A percentile compares a stretch with the other conserved stretches of the same genome.
These are phyloP conservation scores for Sporormia fimetaria DNA, from an alignment of 495 filamentous ascomycete species.

Conservation along the genomic window DNA sequence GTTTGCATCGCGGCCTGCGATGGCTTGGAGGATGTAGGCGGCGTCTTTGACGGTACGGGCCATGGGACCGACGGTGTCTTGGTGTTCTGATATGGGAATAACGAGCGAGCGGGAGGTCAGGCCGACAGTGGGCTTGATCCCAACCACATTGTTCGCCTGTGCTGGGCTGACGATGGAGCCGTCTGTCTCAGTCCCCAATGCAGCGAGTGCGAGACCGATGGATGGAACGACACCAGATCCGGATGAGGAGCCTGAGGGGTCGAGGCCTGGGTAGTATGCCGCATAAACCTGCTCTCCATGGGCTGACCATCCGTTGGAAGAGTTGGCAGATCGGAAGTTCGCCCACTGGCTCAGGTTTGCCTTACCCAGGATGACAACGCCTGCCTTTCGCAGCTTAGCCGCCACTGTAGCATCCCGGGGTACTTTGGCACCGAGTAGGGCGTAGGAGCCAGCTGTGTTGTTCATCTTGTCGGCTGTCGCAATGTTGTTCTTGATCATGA, in stretches of 20 bases:
- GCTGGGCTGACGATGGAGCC: slow-evolving; percentile 33
- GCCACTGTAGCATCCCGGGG: slow-evolving; percentile 30
- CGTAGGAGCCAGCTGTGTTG: slow-evolving; percentile 52
- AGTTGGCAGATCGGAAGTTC: slow-evolving; percentile 39
- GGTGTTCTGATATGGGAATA: slow-evolving; percentile 49
- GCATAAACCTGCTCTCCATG: slow-evolving; percentile 41
- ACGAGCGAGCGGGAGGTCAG: slow-evolving; percentile 51
- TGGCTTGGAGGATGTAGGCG: slow-evolving; percentile 51
- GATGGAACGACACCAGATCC: slow-evolving; percentile 42
- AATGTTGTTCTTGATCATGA: slow-evolving; percentile 63
- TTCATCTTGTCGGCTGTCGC: slow-evolving; percentile 59
- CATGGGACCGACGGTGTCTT: slow-evolving; percentile 58
- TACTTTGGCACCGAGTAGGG: slow-evolving; percentile 32
- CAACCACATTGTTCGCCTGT: slow-evolving; percentile 35
- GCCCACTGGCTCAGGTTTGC: slow-evolving; percentile 46
- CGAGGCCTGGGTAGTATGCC: slow-evolving; percentile 41
- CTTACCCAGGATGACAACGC: slow-evolving; percentile 40
- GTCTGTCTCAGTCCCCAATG: slow-evolving; percentile 40
- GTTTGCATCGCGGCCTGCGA: slow-evolving; percentile 42
- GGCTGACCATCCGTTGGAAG: slow-evolving; percentile 46
- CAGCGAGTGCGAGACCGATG: slow-evolving; percentile 40
- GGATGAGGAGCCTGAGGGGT: slow-evolving; percentile 45
- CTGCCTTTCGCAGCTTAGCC: slow-evolving; percentile 33
- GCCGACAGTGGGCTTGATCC: slow-evolving; percentile 59
- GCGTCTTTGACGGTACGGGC: slow-evolving; percentile 55